These are phyloP conservation scores for Paecilomyces variotii DNA, from an alignment of 2,329 filamentous ascomycete genomes.

Conservation along the genomic window DNA sequence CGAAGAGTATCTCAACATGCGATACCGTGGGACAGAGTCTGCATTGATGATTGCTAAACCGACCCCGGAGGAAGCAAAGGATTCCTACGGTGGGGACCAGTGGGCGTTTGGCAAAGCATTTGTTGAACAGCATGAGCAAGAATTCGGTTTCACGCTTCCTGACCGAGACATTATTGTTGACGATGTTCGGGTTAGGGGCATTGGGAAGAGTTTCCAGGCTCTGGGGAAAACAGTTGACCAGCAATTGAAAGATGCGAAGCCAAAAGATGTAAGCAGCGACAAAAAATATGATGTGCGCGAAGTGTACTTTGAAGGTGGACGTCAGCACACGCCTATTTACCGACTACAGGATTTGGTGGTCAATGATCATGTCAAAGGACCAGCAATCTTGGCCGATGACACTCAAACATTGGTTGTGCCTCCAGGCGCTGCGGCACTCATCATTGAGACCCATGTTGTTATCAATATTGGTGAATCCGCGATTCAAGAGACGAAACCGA, in stretches of 20 bases:
- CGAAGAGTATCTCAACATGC: conserved; percentile 90
- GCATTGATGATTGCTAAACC: conserved; percentile 84
- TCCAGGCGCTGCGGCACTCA: conserved; percentile 60
- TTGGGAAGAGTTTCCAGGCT: conserved; percentile 78
- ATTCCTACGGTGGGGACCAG: conserved; percentile 54
- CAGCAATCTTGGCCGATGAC: conserved; percentile 71
- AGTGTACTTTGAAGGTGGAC: conserved; percentile 79
- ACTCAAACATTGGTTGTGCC: conserved; percentile 75
- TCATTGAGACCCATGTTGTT: conserved; percentile 76
- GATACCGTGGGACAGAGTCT: conserved; percentile 84
- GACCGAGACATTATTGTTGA: conserved; percentile 85
- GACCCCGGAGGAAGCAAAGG: conserved; percentile 50
- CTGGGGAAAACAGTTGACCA: conserved; percentile 75
- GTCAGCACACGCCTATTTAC: conserved; percentile 71
- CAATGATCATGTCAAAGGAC: conserved; percentile 67
- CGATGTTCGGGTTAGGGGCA: conserved; percentile 78
- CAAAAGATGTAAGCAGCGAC: conserved; percentile 48
- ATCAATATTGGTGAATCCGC: conserved; percentile 62
- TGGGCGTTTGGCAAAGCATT: conserved; percentile 85
- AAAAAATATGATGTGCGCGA: conserved; percentile 59
- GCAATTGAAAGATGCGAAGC: conserved; percentile 64
- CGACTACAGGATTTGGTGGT: conserved; percentile 66
- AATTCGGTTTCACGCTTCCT: conserved; percentile 83
- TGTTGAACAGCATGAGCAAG: conserved; percentile 77
- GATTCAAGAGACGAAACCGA: conserved; percentile 39